A percentile compares a stretch with the other conserved stretches of the same genome.
These are phyloP conservation scores for Cystofilobasidium macerans DNA, from an alignment of 768 basidiomycete species.

Conservation along the genomic window DNA sequence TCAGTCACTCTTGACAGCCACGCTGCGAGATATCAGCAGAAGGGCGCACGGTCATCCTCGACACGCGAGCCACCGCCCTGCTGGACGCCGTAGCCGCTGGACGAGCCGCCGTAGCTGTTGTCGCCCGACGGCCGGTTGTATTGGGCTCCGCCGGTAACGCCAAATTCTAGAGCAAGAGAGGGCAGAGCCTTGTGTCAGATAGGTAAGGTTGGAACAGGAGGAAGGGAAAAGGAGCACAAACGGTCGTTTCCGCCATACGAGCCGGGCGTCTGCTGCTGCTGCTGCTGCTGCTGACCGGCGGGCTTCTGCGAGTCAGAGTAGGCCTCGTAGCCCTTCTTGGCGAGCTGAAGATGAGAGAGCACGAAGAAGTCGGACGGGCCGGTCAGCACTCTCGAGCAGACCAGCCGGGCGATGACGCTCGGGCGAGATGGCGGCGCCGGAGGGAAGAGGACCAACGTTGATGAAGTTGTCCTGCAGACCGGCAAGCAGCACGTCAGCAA, in stretches of 20 bases:
- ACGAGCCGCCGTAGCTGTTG: slow-evolving; percentile 6
- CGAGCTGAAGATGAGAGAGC: slow-evolving; percentile 1
- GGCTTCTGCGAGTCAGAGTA: slow-evolving; percentile 14
- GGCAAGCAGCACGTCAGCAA: no score
- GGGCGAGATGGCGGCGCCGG: neutral
- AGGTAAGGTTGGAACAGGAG: no score
- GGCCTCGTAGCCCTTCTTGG: slow-evolving; percentile 26
- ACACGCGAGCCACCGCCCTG: neutral
- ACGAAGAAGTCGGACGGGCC: neutral
- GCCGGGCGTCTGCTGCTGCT: slow-evolving; percentile 12
- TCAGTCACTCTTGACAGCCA: no score
- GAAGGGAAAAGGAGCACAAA: no score
- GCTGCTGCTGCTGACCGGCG: neutral
- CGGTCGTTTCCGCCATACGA: neutral
- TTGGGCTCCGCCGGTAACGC: slow-evolving; percentile 14
- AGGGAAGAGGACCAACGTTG: slow-evolving; percentile 6
- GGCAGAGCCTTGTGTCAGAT: neutral
- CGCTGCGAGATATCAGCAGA: neutral
- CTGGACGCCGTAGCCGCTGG: neutral
- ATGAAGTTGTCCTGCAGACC: slow-evolving; percentile 20
- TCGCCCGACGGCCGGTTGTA: slow-evolving; percentile 17
- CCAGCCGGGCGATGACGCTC: neutral
- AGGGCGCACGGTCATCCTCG: slow-evolving; percentile 10
- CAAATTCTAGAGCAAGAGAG: neutral
- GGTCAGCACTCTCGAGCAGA: neutral